Percentiles rank a stretch among this genome's conserved stretches.
phyloP scores from a whole-genome alignment of 768 basidiomycete species.

The Postia placenta region DNA sequence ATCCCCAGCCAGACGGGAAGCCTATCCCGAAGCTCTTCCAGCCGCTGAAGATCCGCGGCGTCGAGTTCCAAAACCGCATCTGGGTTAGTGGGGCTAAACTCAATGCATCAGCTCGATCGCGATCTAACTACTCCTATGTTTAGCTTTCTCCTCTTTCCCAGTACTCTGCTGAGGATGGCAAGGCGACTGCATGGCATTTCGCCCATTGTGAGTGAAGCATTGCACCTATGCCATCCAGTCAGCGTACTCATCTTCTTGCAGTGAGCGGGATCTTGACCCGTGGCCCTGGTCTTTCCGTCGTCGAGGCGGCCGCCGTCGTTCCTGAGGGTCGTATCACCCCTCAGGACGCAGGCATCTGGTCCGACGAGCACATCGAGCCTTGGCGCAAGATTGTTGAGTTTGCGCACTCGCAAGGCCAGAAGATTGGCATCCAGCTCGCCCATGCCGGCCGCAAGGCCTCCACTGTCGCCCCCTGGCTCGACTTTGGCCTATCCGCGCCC shows the following conservation, averaged over 20 bases:
- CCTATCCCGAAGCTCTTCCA: conserved; percentile 45
- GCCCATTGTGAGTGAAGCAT: conserved; percentile 32
- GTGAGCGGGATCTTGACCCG: conserved; percentile 46
- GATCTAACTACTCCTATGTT: neutral
- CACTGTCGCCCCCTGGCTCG: conserved; percentile 53
- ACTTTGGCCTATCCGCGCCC: conserved; percentile 35
- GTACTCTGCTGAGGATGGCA: conserved; percentile 50
- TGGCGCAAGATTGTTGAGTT: conserved; percentile 54
- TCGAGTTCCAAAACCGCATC: conserved; percentile 26
- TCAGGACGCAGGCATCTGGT: conserved; percentile 54
- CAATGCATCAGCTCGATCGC: neutral
- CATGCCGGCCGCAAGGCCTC: conserved; percentile 73
- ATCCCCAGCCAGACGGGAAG: conserved; percentile 29
- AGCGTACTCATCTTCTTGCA: conserved; percentile 15
- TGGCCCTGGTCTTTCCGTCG: conserved; percentile 48
- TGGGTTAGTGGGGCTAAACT: conserved; percentile 13
- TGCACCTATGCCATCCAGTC: neutral
- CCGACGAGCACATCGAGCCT: conserved; percentile 43
- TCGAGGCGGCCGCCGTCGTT: conserved; percentile 61
- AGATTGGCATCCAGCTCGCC: conserved; percentile 66
- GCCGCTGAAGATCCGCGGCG: conserved; percentile 39
- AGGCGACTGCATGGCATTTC: conserved; percentile 47
- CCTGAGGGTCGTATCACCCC: conserved; percentile 57
- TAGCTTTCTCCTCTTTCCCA: conserved; percentile 52
- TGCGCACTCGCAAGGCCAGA: conserved; percentile 60